Base-by-base conservation (phyloP, 371 early-diverging fungal genomes). In the Blakeslea trispora region DNA sequence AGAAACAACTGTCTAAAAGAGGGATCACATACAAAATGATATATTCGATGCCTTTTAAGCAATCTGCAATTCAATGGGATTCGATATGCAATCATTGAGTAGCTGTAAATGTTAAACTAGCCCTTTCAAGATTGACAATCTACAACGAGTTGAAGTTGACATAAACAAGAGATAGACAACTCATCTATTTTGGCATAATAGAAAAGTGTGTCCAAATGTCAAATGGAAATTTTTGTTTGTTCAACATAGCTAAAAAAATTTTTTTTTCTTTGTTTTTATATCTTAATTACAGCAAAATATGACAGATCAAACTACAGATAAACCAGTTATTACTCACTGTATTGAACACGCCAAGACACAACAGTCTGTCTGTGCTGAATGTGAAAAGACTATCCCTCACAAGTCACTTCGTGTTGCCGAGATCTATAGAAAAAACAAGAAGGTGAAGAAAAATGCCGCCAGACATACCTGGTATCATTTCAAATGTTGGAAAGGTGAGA, bases 381-480 rank as follows among this genome's bases (percentile, higher is more conserved):
- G 83, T 62, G 57, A 64, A 44, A 75, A 71, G 58, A 55, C 64
- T 17, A 82, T 82, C 51, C 75, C 79, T 42, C 72, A 70, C 46
- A 77, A 75, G 54, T 80, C 81, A 0, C 68, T 82, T 28, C 77
- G 80, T 28, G 72, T 71, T 15, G 81, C 74, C 4, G 69, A 77
- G 50, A 74, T 82, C 61, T 76, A 62, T 44, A 77, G 83, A 50
- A 68, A 68, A 47, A 75, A 60, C 53, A 77, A 80, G 47, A 77
- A 80, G 55, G 77, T 73, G 45, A 82, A 82, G 64, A 82, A 82
- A 56, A 66, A 74, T 60, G 61, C 64, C 40, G 81, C 83, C 39
- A 82, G 70, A 63, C 73, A 74, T 32, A 65, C 71, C 1, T 82
- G 83, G 83, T 82, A 71, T 63, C 82, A 82, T 52, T 80, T 82